Evolutionary conservation across 495 filamentous ascomycete species (phyloP).

Genomic region (Trichoderma gamsii): DNA sequence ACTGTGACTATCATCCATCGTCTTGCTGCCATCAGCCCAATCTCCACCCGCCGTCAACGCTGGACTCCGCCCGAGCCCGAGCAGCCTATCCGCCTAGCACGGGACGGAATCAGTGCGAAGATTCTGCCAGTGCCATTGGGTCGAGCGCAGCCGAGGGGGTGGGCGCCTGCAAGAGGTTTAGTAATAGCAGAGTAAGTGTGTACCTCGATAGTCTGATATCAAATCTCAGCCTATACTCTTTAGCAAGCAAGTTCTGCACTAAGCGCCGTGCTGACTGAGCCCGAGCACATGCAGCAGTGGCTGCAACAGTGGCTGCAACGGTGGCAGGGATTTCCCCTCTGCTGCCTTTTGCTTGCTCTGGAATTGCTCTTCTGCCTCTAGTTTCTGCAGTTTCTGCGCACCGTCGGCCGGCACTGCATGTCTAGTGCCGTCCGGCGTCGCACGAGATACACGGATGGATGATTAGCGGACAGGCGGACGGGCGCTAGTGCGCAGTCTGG

Average conservation of each 20-base stretch:
- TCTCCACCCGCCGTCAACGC: neutral
- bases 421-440: neutral
- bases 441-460: neutral
- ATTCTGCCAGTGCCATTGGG: neutral
- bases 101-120: neutral
- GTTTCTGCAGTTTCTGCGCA: neutral
- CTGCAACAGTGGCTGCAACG: too few relatives aligned
- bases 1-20: neutral
- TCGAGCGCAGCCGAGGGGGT: neutral
- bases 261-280: conserved; percentile 2
- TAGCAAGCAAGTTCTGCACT: neutral
- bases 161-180: neutral
- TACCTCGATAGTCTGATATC: neutral
- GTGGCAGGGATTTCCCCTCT: neutral
- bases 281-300: neutral
- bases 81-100: conserved; percentile 10
- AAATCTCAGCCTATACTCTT: neutral
- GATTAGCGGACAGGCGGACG: neutral
- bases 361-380: neutral
- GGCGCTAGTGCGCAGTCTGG: too few relatives aligned
- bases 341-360: neutral
- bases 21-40: neutral
- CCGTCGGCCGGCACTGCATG: neutral
- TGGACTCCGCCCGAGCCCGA: conserved; percentile 9
- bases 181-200: neutral